These are phyloP conservation scores for Tylopilus cervinicoccineus DNA, from an alignment of 768 basidiomycete species.

Conservation along the genomic window DNA sequence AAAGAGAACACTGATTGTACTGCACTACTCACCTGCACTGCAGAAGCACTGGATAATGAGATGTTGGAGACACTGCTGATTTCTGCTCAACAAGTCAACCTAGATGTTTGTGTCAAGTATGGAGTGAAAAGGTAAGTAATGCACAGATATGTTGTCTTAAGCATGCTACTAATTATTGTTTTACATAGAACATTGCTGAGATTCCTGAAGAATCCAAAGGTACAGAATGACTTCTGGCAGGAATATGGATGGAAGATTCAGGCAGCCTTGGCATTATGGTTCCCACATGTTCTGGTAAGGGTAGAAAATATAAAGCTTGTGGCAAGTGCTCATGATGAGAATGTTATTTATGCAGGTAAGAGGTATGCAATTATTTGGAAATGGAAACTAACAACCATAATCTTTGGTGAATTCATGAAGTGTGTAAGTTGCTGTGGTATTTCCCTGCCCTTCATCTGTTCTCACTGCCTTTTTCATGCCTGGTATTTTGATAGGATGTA, in stretches of 20 bases:
- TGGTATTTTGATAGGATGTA: too few relatives aligned
- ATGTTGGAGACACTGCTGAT: neutral
- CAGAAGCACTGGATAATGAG: neutral
- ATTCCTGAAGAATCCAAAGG: too few relatives aligned
- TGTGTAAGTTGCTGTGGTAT: neutral
- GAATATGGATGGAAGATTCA: too few relatives aligned
- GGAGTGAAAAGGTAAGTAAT: neutral
- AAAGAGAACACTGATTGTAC: neutral
- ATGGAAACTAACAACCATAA: neutral
- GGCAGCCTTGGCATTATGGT: too few relatives aligned
- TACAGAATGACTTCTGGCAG: too few relatives aligned
- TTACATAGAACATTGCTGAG: too few relatives aligned
- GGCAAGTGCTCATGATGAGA: neutral
- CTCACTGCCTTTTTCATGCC: too few relatives aligned
- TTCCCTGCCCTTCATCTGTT: neutral
- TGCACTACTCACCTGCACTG: neutral
- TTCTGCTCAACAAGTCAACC: neutral
- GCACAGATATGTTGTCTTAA: too few relatives aligned
- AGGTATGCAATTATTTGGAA: neutral
- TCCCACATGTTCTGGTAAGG: neutral
- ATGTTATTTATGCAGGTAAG: neutral
- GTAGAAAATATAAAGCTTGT: too few relatives aligned
- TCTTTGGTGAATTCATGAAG: neutral
- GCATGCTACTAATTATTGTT: too few relatives aligned
- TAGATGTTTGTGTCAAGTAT: neutral